Percentiles rank a stretch among this genome's conserved stretches.
Conservation (phyloP, 108 stramenopile species). For the Cyclotella baltica region DNA sequence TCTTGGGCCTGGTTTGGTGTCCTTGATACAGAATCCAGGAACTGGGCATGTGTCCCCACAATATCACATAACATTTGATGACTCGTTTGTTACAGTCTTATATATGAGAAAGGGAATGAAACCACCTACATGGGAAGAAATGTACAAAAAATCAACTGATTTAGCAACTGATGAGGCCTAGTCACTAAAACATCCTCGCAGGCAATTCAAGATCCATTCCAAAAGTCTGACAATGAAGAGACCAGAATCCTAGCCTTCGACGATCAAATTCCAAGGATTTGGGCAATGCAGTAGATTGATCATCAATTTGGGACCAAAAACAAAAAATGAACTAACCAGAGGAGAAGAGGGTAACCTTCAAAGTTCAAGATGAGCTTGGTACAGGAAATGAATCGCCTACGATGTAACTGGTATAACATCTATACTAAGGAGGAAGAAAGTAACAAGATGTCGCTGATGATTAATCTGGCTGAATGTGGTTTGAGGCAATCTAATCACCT, state of each 20-base stretch:
- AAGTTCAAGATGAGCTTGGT: no score
- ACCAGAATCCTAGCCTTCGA: neutral
- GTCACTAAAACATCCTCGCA: no score
- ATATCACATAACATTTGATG: conserved; percentile 40
- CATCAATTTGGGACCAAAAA: neutral
- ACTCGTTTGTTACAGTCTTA: conserved; percentile 34
- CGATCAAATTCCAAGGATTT: neutral
- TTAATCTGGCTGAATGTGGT: no score
- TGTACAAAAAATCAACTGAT: conserved; percentile 9
- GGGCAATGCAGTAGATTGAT: neutral
- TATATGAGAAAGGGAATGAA: neutral
- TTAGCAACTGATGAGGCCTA: conserved; percentile 2
- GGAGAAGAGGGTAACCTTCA: neutral
- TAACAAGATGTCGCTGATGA: no score
- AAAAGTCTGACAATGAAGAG: neutral
- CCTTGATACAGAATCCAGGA: conserved; percentile 33
- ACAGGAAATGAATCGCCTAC: no score
- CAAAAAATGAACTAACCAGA: neutral
- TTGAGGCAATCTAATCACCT: no score
- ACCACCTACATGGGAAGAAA: conserved; percentile 23
- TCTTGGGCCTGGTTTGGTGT: conserved; percentile 32
- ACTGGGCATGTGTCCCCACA: conserved; percentile 43
- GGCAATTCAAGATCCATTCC: no score
- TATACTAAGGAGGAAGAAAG: no score
- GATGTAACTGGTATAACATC: no score